Evolutionary conservation across 768 basidiomycete species (phyloP), one percentile per base, ranked within the genome.

Genomic region (Xerocomus potaroensis): DNA sequence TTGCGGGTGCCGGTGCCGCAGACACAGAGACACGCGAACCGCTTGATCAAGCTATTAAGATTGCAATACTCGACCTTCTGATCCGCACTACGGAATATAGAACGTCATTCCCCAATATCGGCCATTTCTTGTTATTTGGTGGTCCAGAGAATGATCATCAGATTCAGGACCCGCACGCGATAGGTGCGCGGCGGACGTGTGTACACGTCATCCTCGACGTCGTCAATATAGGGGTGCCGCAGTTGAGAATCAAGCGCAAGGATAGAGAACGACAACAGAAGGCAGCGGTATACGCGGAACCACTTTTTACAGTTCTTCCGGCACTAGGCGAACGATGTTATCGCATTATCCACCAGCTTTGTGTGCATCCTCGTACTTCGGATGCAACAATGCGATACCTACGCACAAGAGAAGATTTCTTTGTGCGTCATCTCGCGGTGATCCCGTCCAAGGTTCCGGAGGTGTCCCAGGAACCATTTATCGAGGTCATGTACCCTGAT

Each of bases 401-500:
- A 27, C 83, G 89, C 29, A 90, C 88, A 2, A 75, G 84, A 8
- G 88, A 95, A 63, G 84, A 93, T 58, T 97, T 93, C 70, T 92
- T 93, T 58, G 80, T 81, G 3, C 78, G 87, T 2, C 93, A 96
- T 59, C 76, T 95, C n/a, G 77, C 81, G 6, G 79, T 74, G 10
- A 74, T 94, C 23, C 87, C 92, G 2, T 78, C 83, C 22, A 72
- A 75, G 47, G 75, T 77, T 0, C 83, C 88, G 0, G 64, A 74
- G 22, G 69, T 70, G 7, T 47, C 70, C 0, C 70, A 72, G 30
- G 75, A 77, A 5, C 76, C 80, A 0, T 72, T 68, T 43, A 72
- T 70, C 37, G 78, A 83, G 40, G 76, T 88, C 9, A 62, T 78
- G 29, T 92, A 90, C 59, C 69, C 67, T 22, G 90, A 94, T 54